Evolutionary conservation across 2,329 filamentous ascomycete genomes (phyloP), one percentile per base, ranked within the genome.

Genomic region (Sporothrix pallida): DNA sequence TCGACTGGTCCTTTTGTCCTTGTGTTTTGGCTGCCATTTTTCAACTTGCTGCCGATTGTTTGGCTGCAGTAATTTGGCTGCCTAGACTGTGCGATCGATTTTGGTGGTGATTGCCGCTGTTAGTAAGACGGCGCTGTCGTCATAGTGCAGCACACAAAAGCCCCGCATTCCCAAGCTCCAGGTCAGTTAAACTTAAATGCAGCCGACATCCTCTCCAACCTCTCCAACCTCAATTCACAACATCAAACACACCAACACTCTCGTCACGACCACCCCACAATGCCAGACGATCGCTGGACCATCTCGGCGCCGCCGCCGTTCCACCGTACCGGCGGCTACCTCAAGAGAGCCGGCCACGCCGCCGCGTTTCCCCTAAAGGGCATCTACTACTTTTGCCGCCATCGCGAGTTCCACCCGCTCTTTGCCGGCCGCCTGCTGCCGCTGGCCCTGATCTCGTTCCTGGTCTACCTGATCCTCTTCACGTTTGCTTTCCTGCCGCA

Each of bases 401-500:
- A 95, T 80, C 90, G 89, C 26, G 94, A 92, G 78, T 92, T 96
- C 77, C 97, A 92, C 82, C 94, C 95, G 31, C 87, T 98, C 1
- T 92, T 97, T 76, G 85, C 89, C 73, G 86, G 92, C 31, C 90
- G 95, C 17, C 85, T 99, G 2, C 83, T 98, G 0, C 95, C 95
- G 0, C 87, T 97, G 42, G 88, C 93, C 2, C 84, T 98, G 15
- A 91, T 98, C 13, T 97, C 95, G 0, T 84, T 91, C 15, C 89
- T 96, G 72, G 92, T 98, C 15, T 93, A 97, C 75, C 84, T 91
- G n/a, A 85, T 97, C 23, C 89, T 98, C 23, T 98, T 98, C 82
- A 86, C 93, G 13, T 97, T 96, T 82, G 87, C 93, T 0, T 98
- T 97, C 78, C 83, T 98, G 2, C 95, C 95, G 0, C 93, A 98